These are phyloP conservation scores for Monosporozyma solicola DNA, from an alignment of 805 yeast genomes.

Conservation along the genomic window DNA sequence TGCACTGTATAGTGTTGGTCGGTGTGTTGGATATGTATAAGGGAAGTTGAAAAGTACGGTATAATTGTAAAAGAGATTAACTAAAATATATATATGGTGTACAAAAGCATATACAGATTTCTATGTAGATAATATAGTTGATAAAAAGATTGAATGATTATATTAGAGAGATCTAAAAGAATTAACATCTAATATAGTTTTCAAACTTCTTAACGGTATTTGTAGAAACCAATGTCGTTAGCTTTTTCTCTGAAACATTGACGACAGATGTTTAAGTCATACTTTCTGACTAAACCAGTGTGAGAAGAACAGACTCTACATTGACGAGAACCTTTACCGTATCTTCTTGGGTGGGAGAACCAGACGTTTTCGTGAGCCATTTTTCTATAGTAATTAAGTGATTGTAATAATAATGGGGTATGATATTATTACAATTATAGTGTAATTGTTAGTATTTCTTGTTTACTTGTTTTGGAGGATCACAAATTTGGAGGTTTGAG, in stretches of 20 bases:
- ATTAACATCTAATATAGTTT: not conserved
- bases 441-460: slow-evolving; percentile 1
- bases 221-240: slow-evolving; percentile 97
- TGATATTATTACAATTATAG: not conserved
- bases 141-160: not conserved
- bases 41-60: not conserved
- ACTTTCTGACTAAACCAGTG: slow-evolving; percentile 99
- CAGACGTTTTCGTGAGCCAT: slow-evolving; percentile 99
- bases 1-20: no score
- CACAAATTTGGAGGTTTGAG: no score
- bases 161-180: not conserved
- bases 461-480: no score
- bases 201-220: slow-evolving; percentile 69
- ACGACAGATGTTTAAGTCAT: slow-evolving; percentile 99
- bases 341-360: slow-evolving; percentile 99
- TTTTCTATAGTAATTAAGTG: slow-evolving; percentile 32
- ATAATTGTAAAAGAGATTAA: not conserved
- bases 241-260: slow-evolving; percentile 99
- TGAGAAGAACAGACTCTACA: slow-evolving; percentile 99
- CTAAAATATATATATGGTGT: not conserved
- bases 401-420: no score
- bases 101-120: not conserved
- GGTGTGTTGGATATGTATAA: no score
- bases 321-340: slow-evolving; percentile 99
- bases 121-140: not conserved